Evolutionary conservation across 2,329 filamentous ascomycete genomes (phyloP).

Genomic region (Penicillium freii): DNA sequence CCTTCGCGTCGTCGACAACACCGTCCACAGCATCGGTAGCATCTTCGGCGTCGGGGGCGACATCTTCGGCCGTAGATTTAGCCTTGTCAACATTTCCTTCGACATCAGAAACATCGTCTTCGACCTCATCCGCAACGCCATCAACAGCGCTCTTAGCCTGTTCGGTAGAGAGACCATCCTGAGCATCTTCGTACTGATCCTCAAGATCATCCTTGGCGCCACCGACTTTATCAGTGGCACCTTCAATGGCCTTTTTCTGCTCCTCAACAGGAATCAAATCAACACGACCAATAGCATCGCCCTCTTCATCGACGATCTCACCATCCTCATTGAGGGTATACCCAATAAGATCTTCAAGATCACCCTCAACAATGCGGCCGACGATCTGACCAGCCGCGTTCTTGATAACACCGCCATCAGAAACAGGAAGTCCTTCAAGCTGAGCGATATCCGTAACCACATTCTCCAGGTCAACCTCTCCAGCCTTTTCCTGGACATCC

Average conservation of each 20-base stretch:
- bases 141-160: constrained; percentile 14
- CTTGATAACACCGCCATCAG: constrained; percentile 55
- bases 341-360: constrained; percentile 42
- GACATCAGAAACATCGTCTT: constrained; percentile 9
- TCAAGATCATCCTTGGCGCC: constrained; percentile 49
- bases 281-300: constrained; percentile 38
- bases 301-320: constrained; percentile 42
- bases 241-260: constrained; percentile 27
- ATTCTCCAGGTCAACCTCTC: constrained; percentile 25
- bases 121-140: constrained; percentile 23
- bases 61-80: constrained; percentile 46
- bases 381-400: constrained; percentile 43
- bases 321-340: constrained; percentile 43
- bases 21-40: constrained; percentile 23
- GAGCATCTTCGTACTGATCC: constrained; percentile 40
- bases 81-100: constrained; percentile 50
- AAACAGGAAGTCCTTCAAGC: constrained; percentile 44
- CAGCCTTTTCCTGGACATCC: constrained; percentile 15
- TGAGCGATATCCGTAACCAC: constrained; percentile 35
- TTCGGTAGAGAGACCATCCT: constrained; percentile 31
- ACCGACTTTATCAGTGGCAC: constrained; percentile 49
- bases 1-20: constrained; percentile 26
- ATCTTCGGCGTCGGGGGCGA: background rate
- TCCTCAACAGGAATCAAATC: constrained; percentile 30
- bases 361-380: constrained; percentile 43